Evolutionary conservation across 495 filamentous ascomycete species (phyloP).

Genomic region (Haplographium delicatum): DNA sequence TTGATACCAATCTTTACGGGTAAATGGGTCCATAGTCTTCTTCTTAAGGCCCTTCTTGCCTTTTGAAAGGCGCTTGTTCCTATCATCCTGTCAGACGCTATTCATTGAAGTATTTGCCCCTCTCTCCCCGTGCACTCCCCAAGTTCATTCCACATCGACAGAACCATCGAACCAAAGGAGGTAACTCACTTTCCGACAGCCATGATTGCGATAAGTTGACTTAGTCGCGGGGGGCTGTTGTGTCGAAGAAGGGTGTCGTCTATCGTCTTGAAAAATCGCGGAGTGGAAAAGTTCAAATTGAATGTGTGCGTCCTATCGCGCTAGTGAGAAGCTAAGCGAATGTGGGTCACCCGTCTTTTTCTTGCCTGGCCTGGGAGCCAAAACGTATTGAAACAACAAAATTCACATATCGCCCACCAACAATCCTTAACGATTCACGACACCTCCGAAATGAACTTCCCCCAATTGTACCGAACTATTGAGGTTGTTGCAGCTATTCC

Average conservation of each 20-base stretch:
- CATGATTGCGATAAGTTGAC: constrained; percentile 64
- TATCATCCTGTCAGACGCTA: constrained; percentile 40
- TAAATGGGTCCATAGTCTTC: constrained; percentile 94
- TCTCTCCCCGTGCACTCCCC: background rate
- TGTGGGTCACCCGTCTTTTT: too few relatives aligned
- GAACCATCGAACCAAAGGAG: constrained; percentile 17
- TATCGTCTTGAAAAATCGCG: background rate
- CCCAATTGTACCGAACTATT: too few relatives aligned
- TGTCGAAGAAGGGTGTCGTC: constrained; percentile 16
- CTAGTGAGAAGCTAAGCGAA: constrained; percentile 14
- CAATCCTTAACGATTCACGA: too few relatives aligned
- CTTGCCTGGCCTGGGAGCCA: too few relatives aligned
- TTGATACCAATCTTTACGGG: constrained; percentile 97
- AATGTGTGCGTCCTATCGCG: constrained; percentile 10
- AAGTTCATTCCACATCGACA: constrained; percentile 8
- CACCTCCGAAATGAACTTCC: too few relatives aligned
- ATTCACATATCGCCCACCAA: too few relatives aligned
- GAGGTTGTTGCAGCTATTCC: too few relatives aligned
- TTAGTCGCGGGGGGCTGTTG: constrained; percentile 23
- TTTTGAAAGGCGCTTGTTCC: constrained; percentile 99
- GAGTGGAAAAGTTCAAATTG: constrained; percentile 4
- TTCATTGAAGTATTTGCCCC: constrained; percentile 14
- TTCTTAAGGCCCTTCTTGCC: constrained; percentile 99
- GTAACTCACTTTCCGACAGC: constrained; percentile 83
- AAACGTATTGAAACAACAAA: too few relatives aligned